A percentile compares a stretch with the other conserved stretches of the same genome.
Conservation (phyloP, 2,329 filamentous ascomycete species). For the Coniosporium tulheliwenetii region DNA sequence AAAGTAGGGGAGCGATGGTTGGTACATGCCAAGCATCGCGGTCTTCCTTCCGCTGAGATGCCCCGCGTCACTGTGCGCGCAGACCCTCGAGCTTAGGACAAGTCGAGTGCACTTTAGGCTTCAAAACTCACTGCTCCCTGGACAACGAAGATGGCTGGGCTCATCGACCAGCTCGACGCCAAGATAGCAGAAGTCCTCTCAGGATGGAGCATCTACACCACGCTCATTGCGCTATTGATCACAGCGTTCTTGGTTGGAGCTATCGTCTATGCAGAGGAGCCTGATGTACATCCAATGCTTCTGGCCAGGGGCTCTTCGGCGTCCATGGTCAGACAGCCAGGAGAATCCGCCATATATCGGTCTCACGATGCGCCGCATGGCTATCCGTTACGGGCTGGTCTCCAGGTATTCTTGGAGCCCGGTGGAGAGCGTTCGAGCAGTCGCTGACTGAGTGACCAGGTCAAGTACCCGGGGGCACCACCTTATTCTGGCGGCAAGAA, state of each 20-base stretch:
- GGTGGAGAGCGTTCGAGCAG: background rate
- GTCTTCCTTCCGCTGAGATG: no score
- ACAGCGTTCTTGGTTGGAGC: conserved; percentile 54
- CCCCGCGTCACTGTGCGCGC: no score
- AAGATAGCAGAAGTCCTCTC: conserved; percentile 52
- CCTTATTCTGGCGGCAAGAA: conserved; percentile 74
- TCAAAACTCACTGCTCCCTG: no score
- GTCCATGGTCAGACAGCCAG: conserved; percentile 64
- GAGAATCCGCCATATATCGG: conserved; percentile 74
- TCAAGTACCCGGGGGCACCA: conserved; percentile 64
- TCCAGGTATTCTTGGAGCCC: conserved; percentile 17
- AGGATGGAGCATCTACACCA: conserved; percentile 74
- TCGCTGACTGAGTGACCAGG: conserved; percentile 28
- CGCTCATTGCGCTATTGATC: conserved; percentile 51
- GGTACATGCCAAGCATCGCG: no score
- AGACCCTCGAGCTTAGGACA: no score
- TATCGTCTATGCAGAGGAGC: conserved; percentile 56
- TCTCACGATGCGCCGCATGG: conserved; percentile 76
- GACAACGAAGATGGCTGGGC: conserved; percentile 18
- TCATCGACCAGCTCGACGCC: conserved; percentile 56
- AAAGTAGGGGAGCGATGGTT: no score
- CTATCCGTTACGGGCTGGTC: conserved; percentile 59
- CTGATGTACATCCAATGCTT: conserved; percentile 83
- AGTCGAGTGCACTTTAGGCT: no score
- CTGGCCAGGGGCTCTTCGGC: conserved; percentile 71